Evolutionary conservation across 2,329 filamentous ascomycete species (phyloP).

Genomic region (Orbilia ellipsospora): DNA sequence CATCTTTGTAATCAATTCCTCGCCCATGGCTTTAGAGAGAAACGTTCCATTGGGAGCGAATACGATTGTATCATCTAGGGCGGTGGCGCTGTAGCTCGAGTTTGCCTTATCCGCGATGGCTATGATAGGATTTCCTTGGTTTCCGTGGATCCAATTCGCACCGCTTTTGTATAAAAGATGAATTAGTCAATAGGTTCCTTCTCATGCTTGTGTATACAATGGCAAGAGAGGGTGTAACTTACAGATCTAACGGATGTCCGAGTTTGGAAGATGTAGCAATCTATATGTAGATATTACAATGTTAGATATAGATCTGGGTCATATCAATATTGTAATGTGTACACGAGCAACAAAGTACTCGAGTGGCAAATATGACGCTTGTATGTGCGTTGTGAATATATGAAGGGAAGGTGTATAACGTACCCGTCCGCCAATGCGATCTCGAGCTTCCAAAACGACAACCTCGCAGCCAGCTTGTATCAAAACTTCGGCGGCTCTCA

Average conservation of each 20-base stretch:
- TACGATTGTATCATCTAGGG: slow-evolving; percentile 64
- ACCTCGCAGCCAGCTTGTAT: slow-evolving; percentile 74
- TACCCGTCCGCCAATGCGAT: slow-evolving; percentile 75
- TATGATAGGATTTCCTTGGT: slow-evolving; percentile 75
- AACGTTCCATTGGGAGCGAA: slow-evolving; percentile 70
- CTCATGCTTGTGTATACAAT: not conserved
- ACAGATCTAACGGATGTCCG: slow-evolving; percentile 47
- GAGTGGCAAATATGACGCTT: not conserved
- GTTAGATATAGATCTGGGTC: too few relatives aligned
- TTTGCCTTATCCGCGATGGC: slow-evolving; percentile 73
- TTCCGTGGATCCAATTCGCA: slow-evolving; percentile 85
- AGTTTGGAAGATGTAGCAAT: slow-evolving; percentile 56
- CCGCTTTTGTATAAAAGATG: slow-evolving; percentile 64
- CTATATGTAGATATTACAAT: slow-evolving; percentile 62
- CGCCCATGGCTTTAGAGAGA: slow-evolving; percentile 66
- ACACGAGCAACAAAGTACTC: slow-evolving; percentile 1
- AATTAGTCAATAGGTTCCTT: not conserved
- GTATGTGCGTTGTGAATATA: too few relatives aligned
- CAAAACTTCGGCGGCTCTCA: slow-evolving; percentile 77
- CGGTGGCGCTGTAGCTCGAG: slow-evolving; percentile 61
- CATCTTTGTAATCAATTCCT: slow-evolving; percentile 68
- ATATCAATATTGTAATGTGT: too few relatives aligned
- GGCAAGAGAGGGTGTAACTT: not conserved
- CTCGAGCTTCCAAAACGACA: slow-evolving; percentile 75
- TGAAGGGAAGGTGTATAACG: slow-evolving; percentile 4